Evolutionary conservation across 2,329 filamentous ascomycete genomes (phyloP).

Genomic region (Raffaelea ambrosiae): DNA sequence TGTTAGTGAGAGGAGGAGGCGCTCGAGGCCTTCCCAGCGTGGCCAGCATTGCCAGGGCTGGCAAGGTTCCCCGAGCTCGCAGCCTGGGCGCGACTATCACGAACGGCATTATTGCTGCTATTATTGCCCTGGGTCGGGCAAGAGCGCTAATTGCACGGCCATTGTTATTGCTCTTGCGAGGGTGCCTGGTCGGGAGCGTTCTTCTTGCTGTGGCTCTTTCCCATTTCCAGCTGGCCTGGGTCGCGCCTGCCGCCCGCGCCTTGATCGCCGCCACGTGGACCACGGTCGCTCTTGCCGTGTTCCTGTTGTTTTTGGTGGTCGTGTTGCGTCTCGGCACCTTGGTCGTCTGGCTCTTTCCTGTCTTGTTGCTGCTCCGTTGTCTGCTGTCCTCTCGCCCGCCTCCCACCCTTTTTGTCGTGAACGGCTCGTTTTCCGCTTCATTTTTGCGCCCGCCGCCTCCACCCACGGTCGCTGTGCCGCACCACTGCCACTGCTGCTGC

Average conservation of each 20-base stretch:
- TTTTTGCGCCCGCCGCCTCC: not conserved
- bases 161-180: too few relatives aligned
- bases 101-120: too few relatives aligned
- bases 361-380: too few relatives aligned
- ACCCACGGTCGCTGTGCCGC: not conserved
- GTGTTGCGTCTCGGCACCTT: not conserved
- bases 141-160: too few relatives aligned
- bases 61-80: too few relatives aligned
- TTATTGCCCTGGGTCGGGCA: too few relatives aligned
- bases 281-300: not conserved
- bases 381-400: too few relatives aligned
- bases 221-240: not conserved
- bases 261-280: slow-evolving; percentile 1
- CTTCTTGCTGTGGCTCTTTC: not conserved
- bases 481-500: too few relatives aligned
- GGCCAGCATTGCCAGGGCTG: too few relatives aligned
- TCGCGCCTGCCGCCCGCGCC: slow-evolving; percentile 4
- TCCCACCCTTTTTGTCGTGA: not conserved
- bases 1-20: not conserved
- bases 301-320: not conserved
- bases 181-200: too few relatives aligned
- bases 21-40: too few relatives aligned
- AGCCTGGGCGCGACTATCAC: too few relatives aligned
- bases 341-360: not conserved
- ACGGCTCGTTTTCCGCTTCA: not conserved